A percentile compares a stretch with the other conserved stretches of the same genome.
These are phyloP conservation scores for Lasiodiplodia citricola DNA, from an alignment of 2,329 filamentous ascomycete species.

Conservation along the genomic window DNA sequence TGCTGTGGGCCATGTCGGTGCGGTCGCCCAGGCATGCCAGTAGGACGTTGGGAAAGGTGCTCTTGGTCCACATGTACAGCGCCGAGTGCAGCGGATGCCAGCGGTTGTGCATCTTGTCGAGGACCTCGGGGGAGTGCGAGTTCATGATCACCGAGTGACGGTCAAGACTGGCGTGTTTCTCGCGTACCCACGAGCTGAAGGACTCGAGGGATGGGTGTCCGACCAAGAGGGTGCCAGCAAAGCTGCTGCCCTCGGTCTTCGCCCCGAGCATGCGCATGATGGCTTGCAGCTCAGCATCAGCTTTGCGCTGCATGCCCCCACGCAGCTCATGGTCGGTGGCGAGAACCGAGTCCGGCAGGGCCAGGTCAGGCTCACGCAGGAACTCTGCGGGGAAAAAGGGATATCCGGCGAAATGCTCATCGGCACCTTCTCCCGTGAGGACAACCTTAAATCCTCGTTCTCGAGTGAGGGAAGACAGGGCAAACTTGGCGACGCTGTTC, in stretches of 20 bases:
- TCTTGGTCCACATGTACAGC: not conserved
- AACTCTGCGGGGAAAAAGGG: conserved; percentile 50
- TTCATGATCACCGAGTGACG: too few species aligned
- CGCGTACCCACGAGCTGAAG: too few species aligned
- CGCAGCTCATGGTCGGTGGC: too few species aligned
- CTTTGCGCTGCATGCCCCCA: too few species aligned
- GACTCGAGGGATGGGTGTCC: too few species aligned
- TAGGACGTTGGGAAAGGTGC: conserved; percentile 31
- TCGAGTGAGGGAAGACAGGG: conserved; percentile 50
- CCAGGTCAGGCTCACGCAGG: conserved; percentile 52
- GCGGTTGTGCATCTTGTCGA: not conserved
- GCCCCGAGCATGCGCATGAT: too few species aligned
- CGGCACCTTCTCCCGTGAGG: conserved; percentile 56
- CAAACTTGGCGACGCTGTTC: conserved; percentile 57
- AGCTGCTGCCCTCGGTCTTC: too few species aligned
- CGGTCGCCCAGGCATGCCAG: conserved; percentile 53
- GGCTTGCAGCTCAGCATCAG: too few species aligned
- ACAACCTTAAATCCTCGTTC: conserved; percentile 57
- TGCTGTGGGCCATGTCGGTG: conserved; percentile 51
- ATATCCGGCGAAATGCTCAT: conserved; percentile 60
- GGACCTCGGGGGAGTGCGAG: too few species aligned
- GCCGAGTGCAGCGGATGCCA: conserved; percentile 13
- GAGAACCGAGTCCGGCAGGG: not conserved
- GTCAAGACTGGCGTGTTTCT: too few species aligned
- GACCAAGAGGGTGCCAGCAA: too few species aligned